Evolutionary conservation across 202 grass and related monocot genomes (phyloP), one percentile per base, ranked within the genome.

Genomic region (Alloteropsis angusta): DNA sequence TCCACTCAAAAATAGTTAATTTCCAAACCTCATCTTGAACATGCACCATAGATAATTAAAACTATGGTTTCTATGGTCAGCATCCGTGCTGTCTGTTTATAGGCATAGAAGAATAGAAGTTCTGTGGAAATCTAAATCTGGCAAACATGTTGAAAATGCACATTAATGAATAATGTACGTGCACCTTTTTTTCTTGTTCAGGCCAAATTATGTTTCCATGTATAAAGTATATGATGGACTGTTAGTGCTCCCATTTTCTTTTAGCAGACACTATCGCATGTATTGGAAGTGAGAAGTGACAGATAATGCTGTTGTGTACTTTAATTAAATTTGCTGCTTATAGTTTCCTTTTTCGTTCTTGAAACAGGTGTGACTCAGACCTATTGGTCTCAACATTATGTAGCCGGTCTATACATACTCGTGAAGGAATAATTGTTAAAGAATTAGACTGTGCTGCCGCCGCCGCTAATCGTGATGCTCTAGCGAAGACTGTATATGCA

Each of bases 401-500:
- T 77, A 95, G 61, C 78, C 89, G 96, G 41, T 92, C 87, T 42
- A 98, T 98, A 89, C 90, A 98, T 74, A 98, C 96, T 57, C 84
- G 16, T 41, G 96, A 98, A 90, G 96, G 96, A 74, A 87, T 77
- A 85, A 98, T 98, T 55, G 46, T 95, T 85, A 98, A 95, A 89
- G 83, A 75, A 38, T 85, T 98, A 66, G 96, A 98, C 54, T 98
- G 92, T 84, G 79, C 86, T 56, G 92, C 87, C 34, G 92, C 96
- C 3, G 54, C 85, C 26, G 87, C 96, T 87, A 98, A 98, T 71
- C 96, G 96, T 77, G 96, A 98, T 87, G 71, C 89, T 68, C 71
- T 98, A 56, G 85, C 90, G 17, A 98, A 98, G 86, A 95, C 92
- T 86, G 90, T 95, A 89, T 98, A 98, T 75, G 84, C 96, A 56